These are phyloP conservation scores for Ceratobasidium sp. DNA, from an alignment of 1,284 basidiomycete species.

Conservation along the genomic window DNA sequence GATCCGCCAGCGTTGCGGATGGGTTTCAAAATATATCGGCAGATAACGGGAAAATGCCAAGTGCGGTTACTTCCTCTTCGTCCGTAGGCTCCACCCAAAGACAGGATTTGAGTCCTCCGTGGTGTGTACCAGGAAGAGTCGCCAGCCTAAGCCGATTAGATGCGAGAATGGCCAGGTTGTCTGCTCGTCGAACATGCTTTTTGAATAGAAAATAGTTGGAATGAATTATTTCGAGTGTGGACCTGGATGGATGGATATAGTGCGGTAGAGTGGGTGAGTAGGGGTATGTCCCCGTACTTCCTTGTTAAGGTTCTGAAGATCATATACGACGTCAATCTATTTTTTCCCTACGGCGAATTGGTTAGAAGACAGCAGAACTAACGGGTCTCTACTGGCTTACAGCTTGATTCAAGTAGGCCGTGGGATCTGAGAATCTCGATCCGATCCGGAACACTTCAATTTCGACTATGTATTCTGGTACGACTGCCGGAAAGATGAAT, in stretches of 20 bases:
- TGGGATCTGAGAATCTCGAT: too few relatives aligned
- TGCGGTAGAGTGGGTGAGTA: too few relatives aligned
- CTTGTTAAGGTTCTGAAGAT: too few relatives aligned
- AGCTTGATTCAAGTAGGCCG: too few relatives aligned
- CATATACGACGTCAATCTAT: too few relatives aligned
- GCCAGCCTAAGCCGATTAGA: constrained; percentile 47
- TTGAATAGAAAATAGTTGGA: constrained; percentile 51
- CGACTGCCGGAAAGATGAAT: too few relatives aligned
- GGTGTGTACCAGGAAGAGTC: constrained; percentile 34
- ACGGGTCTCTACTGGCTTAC: too few relatives aligned
- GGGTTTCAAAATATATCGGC: constrained; percentile 60
- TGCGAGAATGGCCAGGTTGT: constrained; percentile 54
- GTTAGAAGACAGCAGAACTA: too few relatives aligned
- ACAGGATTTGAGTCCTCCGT: constrained; percentile 62
- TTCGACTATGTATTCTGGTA: too few relatives aligned
- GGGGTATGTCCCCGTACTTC: too few relatives aligned
- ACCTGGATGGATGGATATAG: constrained; percentile 63
- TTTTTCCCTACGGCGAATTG: too few relatives aligned
- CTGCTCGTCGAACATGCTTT: constrained; percentile 52
- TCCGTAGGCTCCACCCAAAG: constrained; percentile 61
- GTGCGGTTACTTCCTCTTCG: constrained; percentile 56
- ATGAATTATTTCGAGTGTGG: constrained; percentile 44
- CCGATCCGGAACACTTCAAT: too few relatives aligned
- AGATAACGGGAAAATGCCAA: constrained; percentile 60
- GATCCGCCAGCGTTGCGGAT: constrained; percentile 55